Percentiles rank a stretch among this genome's conserved stretches.
Evolutionary conservation across 2,329 filamentous ascomycete genomes (phyloP).

Genomic region (Aspergillus novofumigatus): DNA sequence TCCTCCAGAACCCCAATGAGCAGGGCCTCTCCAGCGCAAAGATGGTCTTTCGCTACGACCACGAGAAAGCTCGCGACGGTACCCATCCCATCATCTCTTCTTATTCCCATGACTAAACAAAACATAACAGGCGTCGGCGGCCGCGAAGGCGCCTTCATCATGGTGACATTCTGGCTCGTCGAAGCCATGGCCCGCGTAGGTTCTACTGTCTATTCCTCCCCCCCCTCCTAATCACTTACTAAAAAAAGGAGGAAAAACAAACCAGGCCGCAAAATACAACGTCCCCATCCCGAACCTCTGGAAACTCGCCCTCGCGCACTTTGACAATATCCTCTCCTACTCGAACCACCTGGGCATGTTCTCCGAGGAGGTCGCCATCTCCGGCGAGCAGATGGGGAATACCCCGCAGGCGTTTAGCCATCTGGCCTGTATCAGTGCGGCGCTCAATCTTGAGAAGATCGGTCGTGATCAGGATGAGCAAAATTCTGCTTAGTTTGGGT

Average conservation of each 20-base stretch:
- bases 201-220: background rate
- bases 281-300: conserved; percentile 31
- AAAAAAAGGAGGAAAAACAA: too few species aligned
- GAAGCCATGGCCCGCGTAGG: conserved; percentile 69
- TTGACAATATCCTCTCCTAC: conserved; percentile 74
- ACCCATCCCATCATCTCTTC: conserved; percentile 9
- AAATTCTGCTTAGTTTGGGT: too few species aligned
- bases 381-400: conserved; percentile 73
- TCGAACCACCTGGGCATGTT: conserved; percentile 75
- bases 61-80: conserved; percentile 65
- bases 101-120: background rate
- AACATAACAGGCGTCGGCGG: conserved; percentile 61
- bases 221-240: too few species aligned
- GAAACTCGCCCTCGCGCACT: conserved; percentile 58
- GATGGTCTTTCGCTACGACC: conserved; percentile 72
- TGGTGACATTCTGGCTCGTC: conserved; percentile 81
- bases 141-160: conserved; percentile 70
- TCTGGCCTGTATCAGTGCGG: conserved; percentile 69
- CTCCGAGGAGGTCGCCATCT: conserved; percentile 71
- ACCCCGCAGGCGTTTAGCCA: conserved; percentile 78
- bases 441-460: conserved; percentile 58
- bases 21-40: conserved; percentile 72
- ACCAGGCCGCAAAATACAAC: conserved; percentile 26
- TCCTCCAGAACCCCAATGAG: conserved; percentile 68
- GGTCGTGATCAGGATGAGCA: background rate